Percentiles rank a stretch among this genome's conserved stretches.
phyloP scores from a whole-genome alignment of 164 flowering plant species.

The Aristolochia contorta region DNA sequence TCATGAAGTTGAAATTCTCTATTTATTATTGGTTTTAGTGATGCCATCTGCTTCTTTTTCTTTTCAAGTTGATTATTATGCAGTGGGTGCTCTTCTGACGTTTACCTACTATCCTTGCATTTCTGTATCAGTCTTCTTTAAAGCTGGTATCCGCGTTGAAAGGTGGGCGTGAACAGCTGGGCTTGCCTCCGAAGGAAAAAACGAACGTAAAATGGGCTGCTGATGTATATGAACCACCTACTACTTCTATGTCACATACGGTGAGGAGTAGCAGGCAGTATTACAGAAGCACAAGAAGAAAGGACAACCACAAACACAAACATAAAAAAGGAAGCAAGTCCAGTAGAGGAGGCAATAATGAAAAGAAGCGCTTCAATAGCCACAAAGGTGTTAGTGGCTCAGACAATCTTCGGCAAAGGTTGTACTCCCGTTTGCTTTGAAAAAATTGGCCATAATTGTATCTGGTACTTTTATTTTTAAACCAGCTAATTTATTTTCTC shows the following conservation, averaged over 20 bases:
- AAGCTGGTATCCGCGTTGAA: constrained; percentile 58
- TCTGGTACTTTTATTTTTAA: too few species aligned
- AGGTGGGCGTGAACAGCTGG: constrained; percentile 63
- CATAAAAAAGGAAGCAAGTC: constrained; percentile 24
- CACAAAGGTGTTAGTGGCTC: not conserved
- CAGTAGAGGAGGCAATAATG: constrained; percentile 28
- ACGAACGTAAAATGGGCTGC: constrained; percentile 68
- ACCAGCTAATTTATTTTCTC: too few species aligned
- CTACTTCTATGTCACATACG: constrained; percentile 40
- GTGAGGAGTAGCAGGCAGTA: constrained; percentile 21
- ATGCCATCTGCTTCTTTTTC: not conserved
- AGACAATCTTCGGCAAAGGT: too few species aligned
- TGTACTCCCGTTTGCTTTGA: too few species aligned
- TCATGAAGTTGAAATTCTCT: too few species aligned
- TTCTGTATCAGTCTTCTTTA: not conserved
- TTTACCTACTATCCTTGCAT: not conserved
- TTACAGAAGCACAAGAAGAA: constrained; percentile 33
- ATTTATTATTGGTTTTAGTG: too few species aligned
- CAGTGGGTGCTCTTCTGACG: not conserved
- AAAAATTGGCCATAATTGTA: too few species aligned
- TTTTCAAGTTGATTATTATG: not conserved
- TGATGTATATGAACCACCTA: constrained; percentile 79
- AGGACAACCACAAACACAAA: constrained; percentile 38
- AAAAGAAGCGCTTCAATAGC: constrained; percentile 36
- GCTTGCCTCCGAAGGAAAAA: constrained; percentile 22